phyloP scores from a whole-genome alignment of 352 stramenopile species.

The Globisporangium radiosum region DNA sequence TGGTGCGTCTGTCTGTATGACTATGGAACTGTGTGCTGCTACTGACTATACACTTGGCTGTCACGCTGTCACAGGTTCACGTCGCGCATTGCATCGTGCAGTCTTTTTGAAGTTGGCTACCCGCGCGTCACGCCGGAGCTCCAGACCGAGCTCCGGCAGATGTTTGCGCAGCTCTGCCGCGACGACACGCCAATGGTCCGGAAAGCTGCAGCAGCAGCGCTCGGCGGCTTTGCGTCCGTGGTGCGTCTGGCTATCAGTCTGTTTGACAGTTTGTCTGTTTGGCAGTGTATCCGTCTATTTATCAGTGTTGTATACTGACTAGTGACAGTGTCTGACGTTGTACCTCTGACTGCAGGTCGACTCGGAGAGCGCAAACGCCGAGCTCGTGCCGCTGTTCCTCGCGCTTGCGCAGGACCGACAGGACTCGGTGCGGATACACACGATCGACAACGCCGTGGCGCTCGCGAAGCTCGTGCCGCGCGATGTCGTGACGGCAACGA shows the following conservation, averaged over 20 bases:
- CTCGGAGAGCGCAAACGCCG: slow-evolving; percentile 38
- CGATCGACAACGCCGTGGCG: slow-evolving; percentile 94
- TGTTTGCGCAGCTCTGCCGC: slow-evolving; percentile 92
- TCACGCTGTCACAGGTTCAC: slow-evolving; percentile 38
- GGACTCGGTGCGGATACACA: slow-evolving; percentile 97
- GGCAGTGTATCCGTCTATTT: neutral
- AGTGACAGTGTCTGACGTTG: neutral
- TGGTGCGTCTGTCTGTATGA: slow-evolving; percentile 84
- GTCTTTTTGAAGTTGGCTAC: slow-evolving; percentile 77
- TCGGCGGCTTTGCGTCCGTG: slow-evolving; percentile 83
- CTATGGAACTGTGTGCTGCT: neutral
- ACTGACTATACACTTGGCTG: neutral
- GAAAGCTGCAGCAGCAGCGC: slow-evolving; percentile 82
- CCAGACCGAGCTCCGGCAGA: slow-evolving; percentile 76
- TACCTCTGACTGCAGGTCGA: slow-evolving; percentile 37
- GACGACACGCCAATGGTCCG: slow-evolving; percentile 98
- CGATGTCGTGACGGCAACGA: slow-evolving; percentile 63
- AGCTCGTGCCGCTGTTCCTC: slow-evolving; percentile 84
- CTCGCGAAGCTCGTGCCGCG: slow-evolving; percentile 85
- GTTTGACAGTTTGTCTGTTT: neutral
- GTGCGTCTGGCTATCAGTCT: slow-evolving; percentile 14
- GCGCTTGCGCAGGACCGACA: slow-evolving; percentile 87
- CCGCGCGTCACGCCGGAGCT: slow-evolving; percentile 39
- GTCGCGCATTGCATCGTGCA: slow-evolving; percentile 81
- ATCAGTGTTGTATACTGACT: too few relatives aligned